Base-by-base conservation (phyloP, 352 stramenopile species). In the Pythium rhizo-oryzae region DNA sequence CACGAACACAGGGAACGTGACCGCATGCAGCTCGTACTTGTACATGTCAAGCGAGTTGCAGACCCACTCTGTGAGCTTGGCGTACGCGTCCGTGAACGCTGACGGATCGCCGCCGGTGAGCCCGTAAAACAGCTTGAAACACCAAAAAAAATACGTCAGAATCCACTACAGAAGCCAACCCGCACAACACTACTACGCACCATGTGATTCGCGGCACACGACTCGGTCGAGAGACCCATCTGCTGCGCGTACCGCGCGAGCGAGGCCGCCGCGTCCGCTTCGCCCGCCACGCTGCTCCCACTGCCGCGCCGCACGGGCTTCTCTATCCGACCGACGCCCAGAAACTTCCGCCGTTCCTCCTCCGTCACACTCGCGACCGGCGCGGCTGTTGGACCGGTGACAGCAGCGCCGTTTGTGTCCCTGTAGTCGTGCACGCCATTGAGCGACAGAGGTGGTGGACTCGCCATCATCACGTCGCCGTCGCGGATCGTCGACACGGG, bases 31-130 rank as follows among this genome's bases (percentile, higher is more conserved):
- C 68, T 95, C 87, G 69, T 85, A 90, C 59, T 91, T 91, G 71
- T 93, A 93, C 84, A 93, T 91, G 58, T 95, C 87, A 15, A 95
- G 71, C 66, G 87, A 90, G 68, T 93, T 93, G 72, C 81, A 88
- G 53, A 95, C 89, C 87, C 87, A 95, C 46, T 91, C 81, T 44
- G 91, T 52, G n/a, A 95, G 72, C 65, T 82, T 78, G 19, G 61
- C 60, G 68, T 94, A 95, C 60, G 84, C 82, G 8, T 90, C 80
- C n/a, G 84, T 75, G 64, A 92, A 95, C 24, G 75, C 72, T 24
- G 64, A 63, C 6, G 85, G 81, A 51, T 93, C 76, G 21, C 83
- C 85, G 12, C 71, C 69, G 1, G 81, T 84, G 37, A 95, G 74
- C 25, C 84, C 85, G 64, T 92, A 87, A 60, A 93, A 95, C 35